Conservation (phyloP, 106 monocot genomes). For the Apostasia ramifera region DNA sequence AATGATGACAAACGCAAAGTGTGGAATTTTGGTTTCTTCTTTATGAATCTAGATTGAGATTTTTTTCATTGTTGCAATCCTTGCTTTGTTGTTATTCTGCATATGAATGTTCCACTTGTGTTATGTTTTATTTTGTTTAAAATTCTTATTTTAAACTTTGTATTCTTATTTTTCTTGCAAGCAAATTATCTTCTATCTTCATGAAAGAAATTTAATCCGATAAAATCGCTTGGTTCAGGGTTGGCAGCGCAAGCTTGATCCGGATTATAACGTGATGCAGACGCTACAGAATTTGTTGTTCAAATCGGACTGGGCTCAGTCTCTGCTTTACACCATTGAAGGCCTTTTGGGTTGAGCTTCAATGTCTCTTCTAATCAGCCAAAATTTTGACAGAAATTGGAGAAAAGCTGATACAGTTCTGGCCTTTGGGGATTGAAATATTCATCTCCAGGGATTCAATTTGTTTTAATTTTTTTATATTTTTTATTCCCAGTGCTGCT, state of each 20-base stretch:
- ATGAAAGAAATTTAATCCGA: too few relatives aligned
- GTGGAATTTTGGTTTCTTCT: too few relatives aligned
- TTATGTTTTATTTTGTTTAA: too few relatives aligned
- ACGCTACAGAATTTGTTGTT: constrained; percentile 75
- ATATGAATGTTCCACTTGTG: too few relatives aligned
- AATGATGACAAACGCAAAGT: too few relatives aligned
- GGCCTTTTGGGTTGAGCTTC: constrained; percentile 70
- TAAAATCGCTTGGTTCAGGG: constrained; percentile 33
- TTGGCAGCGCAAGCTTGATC: constrained; percentile 98
- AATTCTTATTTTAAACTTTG: too few relatives aligned
- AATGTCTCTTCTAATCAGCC: not conserved
- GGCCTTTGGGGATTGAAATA: not conserved
- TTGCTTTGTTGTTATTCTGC: too few relatives aligned
- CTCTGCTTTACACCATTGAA: constrained; percentile 83
- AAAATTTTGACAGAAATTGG: constrained; percentile 6
- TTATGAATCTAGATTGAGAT: too few relatives aligned
- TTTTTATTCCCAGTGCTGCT: not conserved
- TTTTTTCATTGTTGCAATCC: too few relatives aligned
- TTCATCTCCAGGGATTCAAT: not conserved
- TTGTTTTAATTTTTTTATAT: not conserved
- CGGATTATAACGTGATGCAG: constrained; percentile 89
- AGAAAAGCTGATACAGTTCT: not conserved
- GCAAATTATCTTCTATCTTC: too few relatives aligned
- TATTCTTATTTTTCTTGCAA: too few relatives aligned
- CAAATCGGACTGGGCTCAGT: constrained; percentile 82